Base-by-base conservation (phyloP, 2,329 filamentous ascomycete species). In the Apiospora pterosperma region DNA sequence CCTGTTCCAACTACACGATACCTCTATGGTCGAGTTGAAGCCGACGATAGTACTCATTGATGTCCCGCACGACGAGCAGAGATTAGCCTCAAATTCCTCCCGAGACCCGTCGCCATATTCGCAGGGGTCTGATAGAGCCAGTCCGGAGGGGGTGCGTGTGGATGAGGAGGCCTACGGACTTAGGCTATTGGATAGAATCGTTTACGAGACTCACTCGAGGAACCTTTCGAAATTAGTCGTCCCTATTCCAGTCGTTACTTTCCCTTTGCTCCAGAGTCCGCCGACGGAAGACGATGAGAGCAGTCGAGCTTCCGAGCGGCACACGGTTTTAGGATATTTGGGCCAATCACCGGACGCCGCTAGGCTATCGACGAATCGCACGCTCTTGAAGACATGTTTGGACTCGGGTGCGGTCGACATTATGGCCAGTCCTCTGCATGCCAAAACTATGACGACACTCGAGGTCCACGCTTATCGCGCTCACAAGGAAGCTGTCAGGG, bases 391-490 rank as follows among this genome's bases (percentile, higher is more conserved):
- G 69, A 88, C 84, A 71, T 97, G 93, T 73, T 80, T 98, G 28
- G 93, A 97, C 73, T 88, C 91, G 4, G 96, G 96, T 39, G 95
- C 95, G 12, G 84, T 91, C 36, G 95, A 98, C 77, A 92, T 97
- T 60, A 84, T 97, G 68, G 87, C 89, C 31, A 93, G 90, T 71
- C 95, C 95, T 1, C 78, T 98, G 42, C 88, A 90, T 67, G 83
- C 85, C 59, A 89, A 92, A 62, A 88, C 90, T 69, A 85, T 95
- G 60, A 89, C 92, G 65, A 89, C 90, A 36, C 82, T 97, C 61
- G 89, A 92, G 66, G 88, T 96, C 19, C 93, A 95, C 75, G 93
- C 92, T 55, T 97, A 96, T 79, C 89, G 91, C 71, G 88, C 90
- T 59, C 90, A 92, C 73, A 92, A 92, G 76, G 89, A 93, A 71